Evolutionary conservation across 2,329 filamentous ascomycete species (phyloP).

Genomic region (Pestalotiopsis sp.): DNA sequence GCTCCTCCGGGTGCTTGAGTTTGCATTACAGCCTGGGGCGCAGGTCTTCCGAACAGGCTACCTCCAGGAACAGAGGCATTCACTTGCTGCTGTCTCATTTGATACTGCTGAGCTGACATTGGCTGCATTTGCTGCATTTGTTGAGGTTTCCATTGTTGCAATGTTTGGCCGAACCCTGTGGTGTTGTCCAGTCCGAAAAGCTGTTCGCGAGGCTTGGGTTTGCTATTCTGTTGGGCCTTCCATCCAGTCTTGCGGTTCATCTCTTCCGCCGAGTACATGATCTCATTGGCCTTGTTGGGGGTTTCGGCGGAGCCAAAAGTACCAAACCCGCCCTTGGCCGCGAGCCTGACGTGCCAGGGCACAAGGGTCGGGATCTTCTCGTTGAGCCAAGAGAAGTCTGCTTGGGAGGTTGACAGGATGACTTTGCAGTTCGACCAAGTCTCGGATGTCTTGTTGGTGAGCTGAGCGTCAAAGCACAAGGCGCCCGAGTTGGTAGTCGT

Average conservation of each 20-base stretch:
- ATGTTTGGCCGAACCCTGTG: not conserved
- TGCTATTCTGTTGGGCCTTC: slow-evolving; percentile 28
- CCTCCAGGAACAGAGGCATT: not conserved
- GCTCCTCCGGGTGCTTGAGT: not conserved
- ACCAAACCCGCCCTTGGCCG: slow-evolving; percentile 23
- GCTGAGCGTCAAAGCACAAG: slow-evolving; percentile 63
- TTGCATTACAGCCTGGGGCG: too few relatives aligned
- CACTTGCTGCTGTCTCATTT: too few relatives aligned
- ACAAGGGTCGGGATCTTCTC: slow-evolving; percentile 56
- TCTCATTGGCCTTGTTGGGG: slow-evolving; percentile 20
- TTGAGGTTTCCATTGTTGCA: not conserved
- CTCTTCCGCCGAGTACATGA: slow-evolving; percentile 43
- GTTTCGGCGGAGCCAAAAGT: not conserved
- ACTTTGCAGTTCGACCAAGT: slow-evolving; percentile 63
- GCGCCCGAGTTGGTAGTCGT: slow-evolving; percentile 53
- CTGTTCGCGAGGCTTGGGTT: slow-evolving; percentile 28
- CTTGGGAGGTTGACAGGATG: slow-evolving; percentile 64
- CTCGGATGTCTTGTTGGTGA: slow-evolving; percentile 64
- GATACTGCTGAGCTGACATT: too few relatives aligned
- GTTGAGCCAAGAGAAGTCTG: slow-evolving; percentile 56
- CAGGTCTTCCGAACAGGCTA: not conserved
- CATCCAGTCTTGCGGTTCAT: slow-evolving; percentile 12
- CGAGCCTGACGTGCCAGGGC: slow-evolving; percentile 59
- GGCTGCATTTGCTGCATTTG: not conserved
- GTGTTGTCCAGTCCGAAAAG: slow-evolving; percentile 22